Evolutionary conservation across 83 land plant genomes (phyloP).

Genomic region (Thuja plicata): DNA sequence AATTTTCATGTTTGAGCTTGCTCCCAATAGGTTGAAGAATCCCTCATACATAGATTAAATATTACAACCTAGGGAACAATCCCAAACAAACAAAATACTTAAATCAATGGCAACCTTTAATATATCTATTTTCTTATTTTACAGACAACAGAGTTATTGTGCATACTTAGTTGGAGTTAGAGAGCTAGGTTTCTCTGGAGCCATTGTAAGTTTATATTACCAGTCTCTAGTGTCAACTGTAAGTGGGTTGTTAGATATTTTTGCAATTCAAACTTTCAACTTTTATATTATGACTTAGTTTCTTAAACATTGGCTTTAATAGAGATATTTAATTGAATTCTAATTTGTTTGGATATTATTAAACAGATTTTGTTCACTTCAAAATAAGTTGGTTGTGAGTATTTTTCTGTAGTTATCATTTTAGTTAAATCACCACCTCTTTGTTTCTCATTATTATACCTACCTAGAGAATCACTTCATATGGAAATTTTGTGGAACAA

Average conservation of each 20-base stretch:
- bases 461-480: background rate
- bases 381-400: background rate
- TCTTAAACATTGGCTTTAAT: background rate
- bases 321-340: background rate
- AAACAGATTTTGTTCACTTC: background rate
- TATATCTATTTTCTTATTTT: too few species aligned
- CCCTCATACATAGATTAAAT: too few species aligned
- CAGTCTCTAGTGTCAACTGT: background rate
- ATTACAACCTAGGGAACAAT: too few species aligned
- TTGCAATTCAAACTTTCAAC: background rate
- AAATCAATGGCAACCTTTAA: too few species aligned
- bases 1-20: too few species aligned
- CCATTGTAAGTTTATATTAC: conserved; percentile 63
- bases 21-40: too few species aligned
- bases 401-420: background rate
- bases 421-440: background rate
- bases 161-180: too few species aligned
- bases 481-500: background rate
- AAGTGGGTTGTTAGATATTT: background rate
- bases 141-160: too few species aligned
- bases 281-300: background rate
- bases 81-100: too few species aligned
- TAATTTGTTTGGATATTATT: background rate
- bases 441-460: background rate
- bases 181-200: conserved; percentile 95